Evolutionary conservation across 768 basidiomycete species (phyloP), one percentile per base, ranked within the genome.

Genomic region (Suillus ampliporus): DNA sequence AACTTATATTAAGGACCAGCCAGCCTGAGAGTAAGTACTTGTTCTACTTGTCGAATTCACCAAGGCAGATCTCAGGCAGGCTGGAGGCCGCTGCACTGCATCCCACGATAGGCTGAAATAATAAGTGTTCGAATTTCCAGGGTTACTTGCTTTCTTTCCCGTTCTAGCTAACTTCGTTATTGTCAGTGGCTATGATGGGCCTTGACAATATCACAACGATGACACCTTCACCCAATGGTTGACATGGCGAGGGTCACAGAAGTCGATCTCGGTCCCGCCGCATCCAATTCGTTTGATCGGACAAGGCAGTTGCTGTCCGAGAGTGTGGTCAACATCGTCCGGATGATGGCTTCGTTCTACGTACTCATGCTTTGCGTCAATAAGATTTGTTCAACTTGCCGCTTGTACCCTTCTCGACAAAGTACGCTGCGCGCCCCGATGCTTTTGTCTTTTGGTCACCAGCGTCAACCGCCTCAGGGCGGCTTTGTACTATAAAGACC

Each of bases 201-300:
- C 67, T 68, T 71, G 68, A 68, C 57, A 63, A 61, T 41, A 61
- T 65, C 35, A 59, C 58, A 48, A 38, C 40, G 44, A 59, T 53
- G 40, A 61, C 51, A 37, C 57, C 23, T 65, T 23, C 46, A 61
- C 68, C 72, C 72, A 63, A 72, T 73, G 68, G 74, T 75, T 75
- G 75, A 77, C 75, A 75, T 77, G 74, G 65, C 64, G 67, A 75
- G 64, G 57, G 58, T 59, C 28, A 74, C 74, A 75, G 74, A 75
- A 74, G 64, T 53, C 28, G 47, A 62, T 61, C n/a, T 68, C 75
- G 75, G 73, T 62, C 66, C 74, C 72, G 67, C 62, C 46, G 51
- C 64, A 77, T 68, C 61, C 69, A 67, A 73, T 65, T 74, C 69
- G 67, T 69, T 61, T 66, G 58, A 47, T 68, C 72, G 40, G 46